Percentiles rank a stretch among this genome's conserved stretches.
phyloP scores from a whole-genome alignment of 2,329 filamentous ascomycete species.

The Lasiodiplodia sp. region DNA sequence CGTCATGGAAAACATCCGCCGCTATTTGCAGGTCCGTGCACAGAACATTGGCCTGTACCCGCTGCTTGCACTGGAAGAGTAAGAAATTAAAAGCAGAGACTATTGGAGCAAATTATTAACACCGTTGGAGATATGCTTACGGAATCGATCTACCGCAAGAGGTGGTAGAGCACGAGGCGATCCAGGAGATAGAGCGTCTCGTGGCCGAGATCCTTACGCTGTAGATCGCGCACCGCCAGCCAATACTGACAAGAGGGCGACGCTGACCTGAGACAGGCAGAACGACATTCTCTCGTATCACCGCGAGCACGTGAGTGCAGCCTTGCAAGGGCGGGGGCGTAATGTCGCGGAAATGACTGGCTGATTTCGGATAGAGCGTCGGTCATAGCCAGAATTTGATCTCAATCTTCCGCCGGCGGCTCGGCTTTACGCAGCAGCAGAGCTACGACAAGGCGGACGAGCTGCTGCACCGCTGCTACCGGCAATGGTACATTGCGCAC shows the following conservation, averaged over 20 bases:
- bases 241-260: background rate
- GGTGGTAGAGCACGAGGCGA: constrained; percentile 24
- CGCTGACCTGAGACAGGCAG: constrained; percentile 24
- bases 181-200: constrained; percentile 29
- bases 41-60: constrained; percentile 30
- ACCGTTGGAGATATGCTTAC: constrained; percentile 27
- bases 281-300: constrained; percentile 31
- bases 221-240: constrained; percentile 17
- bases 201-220: constrained; percentile 30
- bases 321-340: background rate
- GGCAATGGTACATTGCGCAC: constrained; percentile 30
- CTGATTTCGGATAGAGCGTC: constrained; percentile 29
- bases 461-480: constrained; percentile 30
- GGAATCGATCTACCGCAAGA: constrained; percentile 24
- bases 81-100: constrained; percentile 4
- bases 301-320: constrained; percentile 28
- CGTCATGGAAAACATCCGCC: constrained; percentile 29
- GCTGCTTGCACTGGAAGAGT: constrained; percentile 29
- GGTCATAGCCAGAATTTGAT: constrained; percentile 30
- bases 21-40: constrained; percentile 29
- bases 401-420: constrained; percentile 30
- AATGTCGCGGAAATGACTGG: constrained; percentile 28
- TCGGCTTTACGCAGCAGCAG: constrained; percentile 29
- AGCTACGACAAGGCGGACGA: constrained; percentile 30
- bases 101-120: constrained; percentile 9